Evolutionary conservation across 352 stramenopile genomes (phyloP), one percentile per base, ranked within the genome.

Genomic region (Blastocystis sp.): DNA sequence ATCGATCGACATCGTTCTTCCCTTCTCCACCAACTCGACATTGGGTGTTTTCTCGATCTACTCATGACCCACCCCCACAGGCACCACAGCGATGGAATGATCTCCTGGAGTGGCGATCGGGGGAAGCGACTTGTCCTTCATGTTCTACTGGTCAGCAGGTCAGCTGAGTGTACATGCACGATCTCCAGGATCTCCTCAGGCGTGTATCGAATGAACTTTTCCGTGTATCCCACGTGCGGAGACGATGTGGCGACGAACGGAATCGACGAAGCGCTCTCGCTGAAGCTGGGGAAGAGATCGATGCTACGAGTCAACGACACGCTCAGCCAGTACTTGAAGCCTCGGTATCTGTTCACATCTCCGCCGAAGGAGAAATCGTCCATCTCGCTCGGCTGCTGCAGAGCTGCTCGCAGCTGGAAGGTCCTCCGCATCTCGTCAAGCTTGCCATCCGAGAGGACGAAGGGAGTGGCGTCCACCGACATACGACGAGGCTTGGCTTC

Each of bases 1-100:
- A 29, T 88, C 77, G 50, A 88, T 88, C 43, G 77, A 88, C 77
- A 88, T 88, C 23, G 77, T 88, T 88, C 77, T 29, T 50, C 77
- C 77, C 55, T 88, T 88, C 66, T 75, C 20, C 62, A 88, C 77
- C 34, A 88, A 23, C 29, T 88, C 77, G 20, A 41, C 41, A 55
- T 88, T 88, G 0, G 77, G 53, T 23, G 43, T 66, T 11, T 39
- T 26, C 54, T 53, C 43, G 26, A 84, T 66, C 73, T 84, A 68
- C 50, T 29, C 4, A 2, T 84, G 6, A 84, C 39, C 1, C 5
- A n/a, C 0, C 26, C 29, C 2, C 23, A 6, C 39, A 53, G 1
- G 11, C 20, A 15, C 5, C 0, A 84, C 73, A 23, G 73, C 73
- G 11, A 84, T 39, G 2, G 73, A 84, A 29, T 84, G 73, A 68